Conservation (phyloP, 2,329 filamentous ascomycete genomes). For the Zalaria sp. region DNA sequence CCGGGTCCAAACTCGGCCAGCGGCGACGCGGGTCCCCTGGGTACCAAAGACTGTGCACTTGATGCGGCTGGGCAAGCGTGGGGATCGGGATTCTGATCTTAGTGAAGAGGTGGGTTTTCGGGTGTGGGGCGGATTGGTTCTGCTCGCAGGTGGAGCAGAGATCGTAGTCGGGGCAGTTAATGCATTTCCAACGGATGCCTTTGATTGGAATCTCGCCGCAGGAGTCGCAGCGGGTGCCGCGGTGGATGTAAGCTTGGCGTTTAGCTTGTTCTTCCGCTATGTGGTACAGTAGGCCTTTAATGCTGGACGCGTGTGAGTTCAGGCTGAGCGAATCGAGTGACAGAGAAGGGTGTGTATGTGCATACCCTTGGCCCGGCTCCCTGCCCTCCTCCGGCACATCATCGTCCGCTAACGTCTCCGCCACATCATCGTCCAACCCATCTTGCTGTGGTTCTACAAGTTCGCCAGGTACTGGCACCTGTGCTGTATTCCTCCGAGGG, state of each 20-base stretch:
- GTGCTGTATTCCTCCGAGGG: slow-evolving; percentile 2
- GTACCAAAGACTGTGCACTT: slow-evolving; percentile 75
- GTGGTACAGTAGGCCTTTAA: slow-evolving; percentile 55
- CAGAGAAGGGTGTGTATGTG: background rate
- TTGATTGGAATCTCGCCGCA: slow-evolving; percentile 82
- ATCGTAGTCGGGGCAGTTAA: slow-evolving; percentile 92
- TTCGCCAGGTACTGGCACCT: background rate
- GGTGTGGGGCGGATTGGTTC: slow-evolving; percentile 63
- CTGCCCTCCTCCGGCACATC: slow-evolving; percentile 4
- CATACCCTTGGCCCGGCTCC: slow-evolving; percentile 14
- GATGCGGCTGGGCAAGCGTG: slow-evolving; percentile 61
- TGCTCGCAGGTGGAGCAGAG: slow-evolving; percentile 86
- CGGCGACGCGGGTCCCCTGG: slow-evolving; percentile 70
- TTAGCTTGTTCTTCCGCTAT: slow-evolving; percentile 89
- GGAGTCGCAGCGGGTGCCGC: slow-evolving; percentile 82
- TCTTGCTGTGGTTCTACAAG: background rate
- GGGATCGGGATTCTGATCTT: slow-evolving; percentile 86
- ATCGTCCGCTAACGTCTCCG: slow-evolving; percentile 14
- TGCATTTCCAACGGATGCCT: slow-evolving; percentile 83
- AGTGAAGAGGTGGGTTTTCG: slow-evolving; percentile 90
- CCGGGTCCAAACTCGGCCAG: slow-evolving; percentile 50
- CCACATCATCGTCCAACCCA: slow-evolving; percentile 4
- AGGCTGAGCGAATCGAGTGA: too few species aligned
- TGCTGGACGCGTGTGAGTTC: background rate
- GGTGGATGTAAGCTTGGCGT: slow-evolving; percentile 78